Evolutionary conservation across 2,329 filamentous ascomycete genomes (phyloP).

Genomic region (Penicillium brasilianum): DNA sequence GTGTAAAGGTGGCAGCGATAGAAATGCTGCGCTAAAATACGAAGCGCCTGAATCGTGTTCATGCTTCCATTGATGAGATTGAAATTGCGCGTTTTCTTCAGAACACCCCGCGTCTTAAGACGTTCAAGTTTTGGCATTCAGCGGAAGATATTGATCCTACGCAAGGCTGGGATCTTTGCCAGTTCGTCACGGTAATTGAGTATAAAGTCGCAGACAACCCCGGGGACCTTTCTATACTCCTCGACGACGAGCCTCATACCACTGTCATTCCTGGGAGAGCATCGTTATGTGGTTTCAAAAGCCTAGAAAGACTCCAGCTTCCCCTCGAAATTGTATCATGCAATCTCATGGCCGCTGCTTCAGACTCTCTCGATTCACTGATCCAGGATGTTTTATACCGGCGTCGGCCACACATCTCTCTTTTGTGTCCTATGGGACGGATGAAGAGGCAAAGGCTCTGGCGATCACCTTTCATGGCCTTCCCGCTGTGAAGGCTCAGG

Average conservation of each 20-base stretch:
- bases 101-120: constrained; percentile 26
- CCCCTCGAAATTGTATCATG: constrained; percentile 29
- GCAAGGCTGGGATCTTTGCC: constrained; percentile 32
- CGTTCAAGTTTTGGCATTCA: constrained; percentile 27
- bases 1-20: constrained; percentile 17
- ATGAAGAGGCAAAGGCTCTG: constrained; percentile 27
- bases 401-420: constrained; percentile 25
- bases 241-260: constrained; percentile 17
- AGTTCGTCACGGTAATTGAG: constrained; percentile 28
- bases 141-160: constrained; percentile 11
- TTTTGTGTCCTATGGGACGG: constrained; percentile 19
- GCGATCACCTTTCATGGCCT: constrained; percentile 28
- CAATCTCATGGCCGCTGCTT: constrained; percentile 20
- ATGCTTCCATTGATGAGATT: constrained; percentile 24
- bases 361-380: constrained; percentile 9
- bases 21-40: constrained; percentile 7
- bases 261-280: constrained; percentile 28
- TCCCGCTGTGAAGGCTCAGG: constrained; percentile 21
- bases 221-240: constrained; percentile 25
- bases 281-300: constrained; percentile 29
- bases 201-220: constrained; percentile 29
- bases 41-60: constrained; percentile 18
- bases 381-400: constrained; percentile 23
- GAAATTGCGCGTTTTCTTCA: constrained; percentile 30
- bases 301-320: constrained; percentile 26